These are phyloP conservation scores for Nicotiana tomentosiformis DNA, from an alignment of 257 asterid genomes.

Conservation along the genomic window DNA sequence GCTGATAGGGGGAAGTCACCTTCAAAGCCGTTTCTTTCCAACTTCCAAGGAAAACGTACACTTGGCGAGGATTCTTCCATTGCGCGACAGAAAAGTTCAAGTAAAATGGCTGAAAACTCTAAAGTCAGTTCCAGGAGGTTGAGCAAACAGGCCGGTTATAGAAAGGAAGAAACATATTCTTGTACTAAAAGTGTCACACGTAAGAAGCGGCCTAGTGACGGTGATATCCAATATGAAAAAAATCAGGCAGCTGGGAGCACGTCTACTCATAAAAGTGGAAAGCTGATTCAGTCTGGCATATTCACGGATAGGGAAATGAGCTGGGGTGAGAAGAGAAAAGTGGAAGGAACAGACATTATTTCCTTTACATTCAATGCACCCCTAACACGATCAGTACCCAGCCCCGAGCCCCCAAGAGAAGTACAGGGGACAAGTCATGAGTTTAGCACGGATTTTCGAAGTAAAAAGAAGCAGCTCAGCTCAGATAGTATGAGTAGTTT, in stretches of 20 bases:
- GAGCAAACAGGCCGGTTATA: slow-evolving; percentile 40
- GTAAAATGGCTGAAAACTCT: slow-evolving; percentile 37
- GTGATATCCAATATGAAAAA: slow-evolving; percentile 50
- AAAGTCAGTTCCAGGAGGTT: slow-evolving; percentile 50
- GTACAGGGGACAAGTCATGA: slow-evolving; percentile 29
- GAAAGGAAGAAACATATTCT: slow-evolving; percentile 33
- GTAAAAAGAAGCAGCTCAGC: slow-evolving; percentile 32
- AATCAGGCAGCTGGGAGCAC: slow-evolving; percentile 22
- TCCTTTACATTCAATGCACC: slow-evolving; percentile 92
- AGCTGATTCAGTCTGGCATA: slow-evolving; percentile 29
- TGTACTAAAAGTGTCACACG: slow-evolving; percentile 33
- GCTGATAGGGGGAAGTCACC: slow-evolving; percentile 54
- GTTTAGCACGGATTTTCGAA: slow-evolving; percentile 30
- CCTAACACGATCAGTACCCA: slow-evolving; percentile 41
- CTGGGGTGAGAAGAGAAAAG: slow-evolving; percentile 43
- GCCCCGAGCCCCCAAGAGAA: slow-evolving; percentile 29
- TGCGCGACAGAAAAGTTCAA: slow-evolving; percentile 33
- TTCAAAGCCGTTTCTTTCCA: slow-evolving; percentile 28
- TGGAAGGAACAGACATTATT: slow-evolving; percentile 53
- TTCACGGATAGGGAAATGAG: slow-evolving; percentile 25
- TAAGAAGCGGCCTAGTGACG: slow-evolving; percentile 66
- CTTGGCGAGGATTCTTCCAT: slow-evolving; percentile 39
- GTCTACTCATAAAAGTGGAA: slow-evolving; percentile 28
- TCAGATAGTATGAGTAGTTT: slow-evolving; percentile 30
- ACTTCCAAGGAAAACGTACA: slow-evolving; percentile 39